These are phyloP conservation scores for Fusarium sp. DNA, from an alignment of 2,329 filamentous ascomycete genomes.

Conservation along the genomic window DNA sequence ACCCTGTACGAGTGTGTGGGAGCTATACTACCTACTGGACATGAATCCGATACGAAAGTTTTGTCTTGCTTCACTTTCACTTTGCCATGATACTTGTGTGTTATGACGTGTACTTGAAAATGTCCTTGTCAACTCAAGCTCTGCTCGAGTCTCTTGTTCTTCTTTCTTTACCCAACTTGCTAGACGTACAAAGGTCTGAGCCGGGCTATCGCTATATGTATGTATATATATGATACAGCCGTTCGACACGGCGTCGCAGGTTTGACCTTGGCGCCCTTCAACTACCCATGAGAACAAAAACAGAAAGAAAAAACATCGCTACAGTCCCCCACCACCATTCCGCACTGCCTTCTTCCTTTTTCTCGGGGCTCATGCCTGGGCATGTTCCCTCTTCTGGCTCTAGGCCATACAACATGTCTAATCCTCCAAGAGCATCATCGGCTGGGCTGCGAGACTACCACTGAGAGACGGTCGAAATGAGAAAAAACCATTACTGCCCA, in stretches of 20 bases:
- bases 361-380: constrained; percentile 1
- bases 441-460: neutral
- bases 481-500: neutral
- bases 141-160: constrained; percentile 18
- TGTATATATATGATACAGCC: constrained; percentile 36
- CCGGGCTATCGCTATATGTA: constrained; percentile 14
- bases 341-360: constrained; percentile 15
- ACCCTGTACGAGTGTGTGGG: neutral
- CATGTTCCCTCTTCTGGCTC: neutral
- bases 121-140: neutral
- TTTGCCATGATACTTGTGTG: neutral
- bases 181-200: constrained; percentile 9
- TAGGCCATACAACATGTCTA: constrained; percentile 1
- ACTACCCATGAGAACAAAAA: constrained; percentile 3
- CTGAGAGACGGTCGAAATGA: neutral
- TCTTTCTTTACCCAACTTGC: constrained; percentile 18
- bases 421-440: neutral
- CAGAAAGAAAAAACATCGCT: constrained; percentile 12
- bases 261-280: neutral
- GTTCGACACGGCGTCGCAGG: constrained; percentile 4
- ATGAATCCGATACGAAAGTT: neutral
- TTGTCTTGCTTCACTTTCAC: neutral
- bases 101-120: neutral
- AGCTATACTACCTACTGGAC: constrained; percentile 13
- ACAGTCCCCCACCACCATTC: constrained; percentile 17